Evolutionary conservation across 495 filamentous ascomycete species (phyloP).

Genomic region (Elaphomyces granulatus): DNA sequence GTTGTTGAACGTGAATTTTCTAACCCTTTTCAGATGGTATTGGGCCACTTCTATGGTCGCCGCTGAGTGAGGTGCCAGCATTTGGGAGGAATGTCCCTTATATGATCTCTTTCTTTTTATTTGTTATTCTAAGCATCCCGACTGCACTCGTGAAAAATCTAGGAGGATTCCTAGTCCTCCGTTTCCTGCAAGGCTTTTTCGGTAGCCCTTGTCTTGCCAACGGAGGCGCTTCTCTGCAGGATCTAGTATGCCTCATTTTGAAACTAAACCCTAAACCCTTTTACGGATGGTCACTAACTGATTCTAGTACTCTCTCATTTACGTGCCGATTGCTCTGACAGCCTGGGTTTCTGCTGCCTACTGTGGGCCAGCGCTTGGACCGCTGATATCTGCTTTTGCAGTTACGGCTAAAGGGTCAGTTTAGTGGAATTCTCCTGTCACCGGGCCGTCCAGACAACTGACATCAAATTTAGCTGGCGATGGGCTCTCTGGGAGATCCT

Average conservation of each 20-base stretch:
- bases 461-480: too few species aligned
- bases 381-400: constrained; percentile 30
- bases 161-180: constrained; percentile 38
- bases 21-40: constrained; percentile 13
- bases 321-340: background rate
- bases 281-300: too few species aligned
- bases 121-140: constrained; percentile 37
- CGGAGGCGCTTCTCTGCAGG: constrained; percentile 18
- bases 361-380: constrained; percentile 29
- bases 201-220: constrained; percentile 37
- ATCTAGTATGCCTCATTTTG: constrained; percentile 29
- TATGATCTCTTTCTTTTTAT: constrained; percentile 30
- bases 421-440: too few species aligned
- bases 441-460: too few species aligned
- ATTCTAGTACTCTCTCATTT: too few species aligned
- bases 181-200: constrained; percentile 40
- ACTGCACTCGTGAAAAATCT: constrained; percentile 34
- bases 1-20: background rate
- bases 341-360: constrained; percentile 23
- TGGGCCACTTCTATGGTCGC: constrained; percentile 34
- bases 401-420: constrained; percentile 20
- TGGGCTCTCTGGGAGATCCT: constrained; percentile 37
- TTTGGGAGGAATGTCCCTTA: constrained; percentile 39
- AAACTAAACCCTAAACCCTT: too few species aligned
- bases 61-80: constrained; percentile 35